Conservation (phyloP, 208 protist genomes). For the Trypanosoma mega region DNA sequence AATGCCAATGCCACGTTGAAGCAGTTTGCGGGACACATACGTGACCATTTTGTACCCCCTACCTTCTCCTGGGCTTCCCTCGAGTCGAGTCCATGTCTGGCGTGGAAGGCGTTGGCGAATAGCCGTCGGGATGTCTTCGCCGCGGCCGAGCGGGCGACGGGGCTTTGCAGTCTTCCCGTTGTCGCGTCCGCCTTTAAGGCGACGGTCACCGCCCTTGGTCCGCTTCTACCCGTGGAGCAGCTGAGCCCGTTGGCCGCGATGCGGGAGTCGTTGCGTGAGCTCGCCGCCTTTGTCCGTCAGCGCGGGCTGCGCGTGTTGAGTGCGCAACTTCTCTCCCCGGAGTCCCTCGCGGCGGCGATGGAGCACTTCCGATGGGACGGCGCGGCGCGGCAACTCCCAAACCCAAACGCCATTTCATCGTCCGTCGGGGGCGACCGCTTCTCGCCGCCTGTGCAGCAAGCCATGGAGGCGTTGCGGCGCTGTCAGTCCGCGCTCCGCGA, state of each 20-base stretch:
- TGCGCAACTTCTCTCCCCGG: slow-evolving; percentile 3
- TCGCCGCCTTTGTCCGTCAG: slow-evolving; percentile 6
- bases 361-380: slow-evolving; percentile 12
- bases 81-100: slow-evolving; percentile 6
- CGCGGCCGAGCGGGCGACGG: slow-evolving; percentile 16
- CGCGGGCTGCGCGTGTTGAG: not conserved
- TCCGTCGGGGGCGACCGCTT: not conserved
- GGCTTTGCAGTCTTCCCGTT: slow-evolving; percentile 9
- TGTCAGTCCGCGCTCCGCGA: not conserved
- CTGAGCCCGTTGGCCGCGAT: not conserved
- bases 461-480: not conserved
- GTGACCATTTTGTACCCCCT: not conserved
- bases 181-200: not conserved
- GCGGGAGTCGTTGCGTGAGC: not conserved
- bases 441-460: not conserved
- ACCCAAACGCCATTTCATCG: not conserved
- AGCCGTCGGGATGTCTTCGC: slow-evolving; percentile 7
- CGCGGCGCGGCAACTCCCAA: not conserved
- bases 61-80: not conserved
- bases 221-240: slow-evolving; percentile 8
- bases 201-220: not conserved
- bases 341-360: slow-evolving; percentile 5
- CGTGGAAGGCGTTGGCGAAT: slow-evolving; percentile 11
- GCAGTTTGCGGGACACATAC: not conserved
- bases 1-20: not conserved